Base-by-base conservation (phyloP, 371 early-diverging fungal genomes). In the Neoconidiobolus thromboides region DNA sequence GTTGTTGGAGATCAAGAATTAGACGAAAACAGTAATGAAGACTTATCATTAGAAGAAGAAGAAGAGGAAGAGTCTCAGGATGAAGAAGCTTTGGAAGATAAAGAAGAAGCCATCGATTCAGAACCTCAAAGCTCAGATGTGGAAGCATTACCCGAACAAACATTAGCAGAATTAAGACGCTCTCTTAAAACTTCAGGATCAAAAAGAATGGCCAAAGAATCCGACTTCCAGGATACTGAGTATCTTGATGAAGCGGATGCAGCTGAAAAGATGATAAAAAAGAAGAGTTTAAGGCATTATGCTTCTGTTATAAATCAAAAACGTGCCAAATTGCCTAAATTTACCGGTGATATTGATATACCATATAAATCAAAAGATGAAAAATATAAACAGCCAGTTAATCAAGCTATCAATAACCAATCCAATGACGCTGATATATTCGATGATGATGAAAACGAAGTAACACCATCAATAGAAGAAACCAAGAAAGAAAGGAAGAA, bases 211-310 rank as follows among this genome's bases (percentile, higher is more conserved):
- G 69, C 74, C 46, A 62, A 70, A 44, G 77, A 69, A 53, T 78
- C 76, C 52, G 89, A 91, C 67, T 83, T 88, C 71, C 88, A 86
- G 48, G 91, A 91, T 68, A 66, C 77, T 79, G 78, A 50, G 75
- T 78, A 65, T 40, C 63, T 88, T 62, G 81, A 83, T 64, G 85
- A 82, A 55, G 74, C 78, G 7, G 91, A 91, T 64, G 67, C 82
- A 63, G 82, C 83, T 63, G 92, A 91, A 63, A 90, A 91, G 73
- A 62, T 73, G 26, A 73, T 73, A 61, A 79, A 75, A 62, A 83
- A 80, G 72, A 73, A 73, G 60, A 79, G 79, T 10, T 73, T 87
- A 48, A 70, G 85, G 66, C 82, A 83, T 68, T 80, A 85, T 68
- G 49, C 43, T 6, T n/a, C 43, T 14, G 5, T 47, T 14, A 49